A percentile compares a stretch with the other conserved stretches of the same genome.
Conservation (phyloP, 768 basidiomycete species). For the Mycena chlorophos region DNA sequence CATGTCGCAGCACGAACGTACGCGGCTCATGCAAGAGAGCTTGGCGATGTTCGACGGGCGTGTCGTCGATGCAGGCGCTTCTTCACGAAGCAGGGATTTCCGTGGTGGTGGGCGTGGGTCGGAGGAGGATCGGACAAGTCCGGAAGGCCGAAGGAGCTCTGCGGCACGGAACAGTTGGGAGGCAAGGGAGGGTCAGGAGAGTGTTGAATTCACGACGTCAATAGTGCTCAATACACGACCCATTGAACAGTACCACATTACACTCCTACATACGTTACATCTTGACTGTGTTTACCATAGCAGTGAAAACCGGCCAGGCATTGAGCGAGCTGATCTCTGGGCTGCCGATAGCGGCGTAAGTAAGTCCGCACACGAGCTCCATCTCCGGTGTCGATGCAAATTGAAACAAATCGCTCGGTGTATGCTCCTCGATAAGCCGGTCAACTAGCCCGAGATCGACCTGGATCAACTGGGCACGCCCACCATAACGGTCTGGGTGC, state of each 20-base stretch:
- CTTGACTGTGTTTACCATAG: neutral
- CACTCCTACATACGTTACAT: neutral
- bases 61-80: slow-evolving; percentile 41
- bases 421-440: neutral
- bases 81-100: slow-evolving; percentile 46
- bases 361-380: neutral
- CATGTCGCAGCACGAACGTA: slow-evolving; percentile 52
- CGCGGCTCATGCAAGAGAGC: slow-evolving; percentile 68
- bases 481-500: neutral
- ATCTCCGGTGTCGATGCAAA: neutral
- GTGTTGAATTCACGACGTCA: neutral
- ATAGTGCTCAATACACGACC: neutral
- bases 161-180: no score
- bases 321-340: neutral
- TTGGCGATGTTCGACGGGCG: slow-evolving; percentile 70
- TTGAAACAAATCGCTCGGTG: neutral
- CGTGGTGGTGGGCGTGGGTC: slow-evolving; percentile 30
- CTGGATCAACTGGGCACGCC: neutral
- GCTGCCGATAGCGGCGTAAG: neutral
- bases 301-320: neutral
- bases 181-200: no score
- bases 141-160: no score
- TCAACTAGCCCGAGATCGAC: neutral
- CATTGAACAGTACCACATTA: neutral
- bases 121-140: slow-evolving; percentile 42